phyloP scores from a whole-genome alignment of 305 asterid genomes.

The Fraxinus baroniana region DNA sequence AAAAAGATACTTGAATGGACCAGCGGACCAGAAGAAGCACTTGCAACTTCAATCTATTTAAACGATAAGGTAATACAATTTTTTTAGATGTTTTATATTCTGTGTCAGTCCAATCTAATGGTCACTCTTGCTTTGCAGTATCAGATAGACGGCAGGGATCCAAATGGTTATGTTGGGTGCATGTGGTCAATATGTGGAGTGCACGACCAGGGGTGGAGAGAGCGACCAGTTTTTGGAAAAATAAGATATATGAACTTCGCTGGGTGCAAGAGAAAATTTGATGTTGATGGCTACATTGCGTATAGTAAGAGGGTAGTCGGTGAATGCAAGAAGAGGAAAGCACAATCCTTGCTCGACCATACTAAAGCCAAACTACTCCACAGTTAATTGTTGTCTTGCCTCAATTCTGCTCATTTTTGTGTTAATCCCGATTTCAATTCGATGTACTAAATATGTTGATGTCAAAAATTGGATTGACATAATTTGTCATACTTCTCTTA shows the following conservation, averaged over 20 bases:
- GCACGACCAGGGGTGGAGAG: conserved; percentile 98
- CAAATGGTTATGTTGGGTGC: conserved; percentile 96
- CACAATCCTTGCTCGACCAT: conserved; percentile 37
- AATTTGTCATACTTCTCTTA: not conserved
- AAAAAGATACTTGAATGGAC: conserved; percentile 99
- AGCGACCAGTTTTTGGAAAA: conserved; percentile 80
- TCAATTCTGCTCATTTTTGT: not conserved
- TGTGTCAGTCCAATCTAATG: not conserved
- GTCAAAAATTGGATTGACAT: not conserved
- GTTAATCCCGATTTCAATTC: not conserved
- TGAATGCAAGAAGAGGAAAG: conserved; percentile 84
- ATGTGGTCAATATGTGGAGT: conserved; percentile 99
- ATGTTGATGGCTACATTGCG: conserved; percentile 78
- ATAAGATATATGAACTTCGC: conserved; percentile 92
- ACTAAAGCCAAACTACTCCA: conserved; percentile 42
- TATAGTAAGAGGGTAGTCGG: conserved; percentile 64
- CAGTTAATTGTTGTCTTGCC: conserved; percentile 4
- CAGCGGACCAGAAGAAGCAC: conserved; percentile 89
- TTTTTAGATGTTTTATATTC: not conserved
- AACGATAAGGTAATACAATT: conserved; percentile 65
- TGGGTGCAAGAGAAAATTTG: conserved; percentile 94
- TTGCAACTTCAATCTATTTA: conserved; percentile 64
- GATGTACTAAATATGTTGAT: not conserved
- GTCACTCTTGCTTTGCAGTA: conserved; percentile 47
- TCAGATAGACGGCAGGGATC: conserved; percentile 90